phyloP scores from a whole-genome alignment of 768 basidiomycete genomes.

The Termitomyces heimii region DNA sequence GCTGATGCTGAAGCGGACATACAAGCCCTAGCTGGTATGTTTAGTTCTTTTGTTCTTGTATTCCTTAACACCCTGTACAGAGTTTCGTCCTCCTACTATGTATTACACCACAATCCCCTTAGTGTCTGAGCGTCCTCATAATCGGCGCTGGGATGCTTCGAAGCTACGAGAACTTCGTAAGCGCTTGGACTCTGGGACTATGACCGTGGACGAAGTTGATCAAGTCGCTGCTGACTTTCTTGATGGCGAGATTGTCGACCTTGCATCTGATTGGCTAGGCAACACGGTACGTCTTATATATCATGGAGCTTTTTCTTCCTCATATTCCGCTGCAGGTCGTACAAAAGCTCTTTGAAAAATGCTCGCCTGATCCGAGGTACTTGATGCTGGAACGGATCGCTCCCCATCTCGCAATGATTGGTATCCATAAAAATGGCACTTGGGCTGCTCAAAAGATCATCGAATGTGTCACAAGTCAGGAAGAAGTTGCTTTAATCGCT shows the following conservation, averaged over 20 bases:
- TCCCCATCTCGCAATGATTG: slow-evolving; percentile 94
- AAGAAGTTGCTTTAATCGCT: slow-evolving; percentile 81
- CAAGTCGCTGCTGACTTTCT: slow-evolving; percentile 86
- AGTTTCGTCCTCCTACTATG: slow-evolving; percentile 88
- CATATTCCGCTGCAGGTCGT: slow-evolving; percentile 55
- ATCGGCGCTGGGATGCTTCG: slow-evolving; percentile 89
- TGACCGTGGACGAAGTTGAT: slow-evolving; percentile 83
- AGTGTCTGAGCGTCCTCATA: slow-evolving; percentile 78
- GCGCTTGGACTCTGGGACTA: slow-evolving; percentile 84
- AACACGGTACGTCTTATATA: slow-evolving; percentile 62
- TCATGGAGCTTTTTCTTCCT: slow-evolving; percentile 3
- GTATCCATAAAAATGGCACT: slow-evolving; percentile 98
- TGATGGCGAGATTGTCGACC: slow-evolving; percentile 91
- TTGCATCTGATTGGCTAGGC: slow-evolving; percentile 97
- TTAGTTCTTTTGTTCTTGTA: not conserved
- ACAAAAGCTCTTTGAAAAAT: slow-evolving; percentile 94
- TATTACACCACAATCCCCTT: slow-evolving; percentile 96
- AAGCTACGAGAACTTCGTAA: slow-evolving; percentile 93
- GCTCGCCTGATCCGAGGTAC: slow-evolving; percentile 68
- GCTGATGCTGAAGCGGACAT: slow-evolving; percentile 81
- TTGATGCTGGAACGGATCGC: slow-evolving; percentile 92
- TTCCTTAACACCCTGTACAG: slow-evolving; percentile 37
- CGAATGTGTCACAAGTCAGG: slow-evolving; percentile 83
- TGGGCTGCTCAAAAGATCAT: slow-evolving; percentile 99
- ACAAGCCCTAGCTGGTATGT: slow-evolving; percentile 77